These are phyloP conservation scores for Peniophora sp. DNA, from an alignment of 1,284 basidiomycete species.

Conservation along the genomic window DNA sequence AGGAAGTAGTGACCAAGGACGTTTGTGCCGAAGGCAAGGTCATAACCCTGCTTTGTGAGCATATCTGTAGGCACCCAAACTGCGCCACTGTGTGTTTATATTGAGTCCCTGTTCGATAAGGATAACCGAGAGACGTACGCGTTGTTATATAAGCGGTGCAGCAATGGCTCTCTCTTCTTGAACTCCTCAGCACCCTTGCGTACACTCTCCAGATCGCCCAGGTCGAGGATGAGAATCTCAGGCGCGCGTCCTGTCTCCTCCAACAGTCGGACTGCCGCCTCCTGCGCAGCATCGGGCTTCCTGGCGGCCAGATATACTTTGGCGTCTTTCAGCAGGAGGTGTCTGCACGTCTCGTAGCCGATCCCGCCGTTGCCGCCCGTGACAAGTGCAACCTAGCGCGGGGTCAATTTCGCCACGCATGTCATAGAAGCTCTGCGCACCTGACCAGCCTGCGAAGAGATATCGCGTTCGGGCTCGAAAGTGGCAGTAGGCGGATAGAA, in stretches of 20 bases:
- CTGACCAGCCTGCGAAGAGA: too few relatives aligned
- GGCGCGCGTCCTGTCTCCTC: constrained; percentile 21
- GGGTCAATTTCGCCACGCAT: too few relatives aligned
- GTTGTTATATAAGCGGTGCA: constrained; percentile 45
- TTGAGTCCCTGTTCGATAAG: too few relatives aligned
- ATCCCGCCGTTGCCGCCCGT: too few relatives aligned
- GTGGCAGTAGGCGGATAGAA: too few relatives aligned
- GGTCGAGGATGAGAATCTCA: constrained; percentile 36
- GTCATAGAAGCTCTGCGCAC: too few relatives aligned
- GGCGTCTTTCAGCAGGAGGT: constrained; percentile 34
- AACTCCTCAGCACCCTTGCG: constrained; percentile 33
- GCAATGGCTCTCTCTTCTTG: constrained; percentile 30
- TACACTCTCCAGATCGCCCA: constrained; percentile 35
- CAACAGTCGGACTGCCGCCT: constrained; percentile 34
- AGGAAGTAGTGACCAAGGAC: constrained; percentile 13
- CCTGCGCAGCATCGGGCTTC: constrained; percentile 26
- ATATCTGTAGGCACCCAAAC: constrained; percentile 12
- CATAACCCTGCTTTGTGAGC: constrained; percentile 34
- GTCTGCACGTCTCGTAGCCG: too few relatives aligned
- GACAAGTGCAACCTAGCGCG: too few relatives aligned
- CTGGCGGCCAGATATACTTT: constrained; percentile 46
- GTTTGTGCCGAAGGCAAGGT: constrained; percentile 38
- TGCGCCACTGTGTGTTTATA: constrained; percentile 29
- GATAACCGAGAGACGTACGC: constrained; percentile 22
- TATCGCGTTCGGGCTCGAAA: too few relatives aligned